Base-by-base conservation (phyloP, 176 grass and related monocot genomes). In the Avena atlantica region DNA sequence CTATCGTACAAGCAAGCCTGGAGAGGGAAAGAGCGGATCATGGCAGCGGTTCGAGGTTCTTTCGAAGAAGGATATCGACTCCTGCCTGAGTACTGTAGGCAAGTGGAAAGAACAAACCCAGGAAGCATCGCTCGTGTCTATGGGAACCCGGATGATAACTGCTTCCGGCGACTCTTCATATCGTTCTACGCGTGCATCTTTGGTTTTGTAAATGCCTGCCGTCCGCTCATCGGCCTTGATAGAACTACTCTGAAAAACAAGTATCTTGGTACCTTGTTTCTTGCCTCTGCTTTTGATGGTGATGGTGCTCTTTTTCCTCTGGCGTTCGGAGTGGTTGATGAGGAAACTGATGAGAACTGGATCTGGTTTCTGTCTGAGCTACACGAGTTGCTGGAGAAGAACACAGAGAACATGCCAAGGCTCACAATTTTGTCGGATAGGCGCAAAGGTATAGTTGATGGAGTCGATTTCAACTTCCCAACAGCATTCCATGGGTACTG, bases 1-100 rank as follows among this genome's bases (percentile, higher is more conserved):
- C 89, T 98, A 16, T 96, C 97, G 36, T 98, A 98, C 83, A 98
- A 98, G 80, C 97, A 98, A 77, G 97, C 97, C 42, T 98, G 97
- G 97, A 96, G 97, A 93, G 97, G 97, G 58, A 98, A 98, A 82
- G 97, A 98, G 78, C 79, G 93, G 31, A 98, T 98, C 62, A 98
- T 98, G 92, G 97, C 94, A 51, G 89, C 94, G 0, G 97, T 98
- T 72, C 90, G 94, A 25, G 97, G 97, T 37, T 96, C 97, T 25
- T 98, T 98, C 15, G 97, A 98, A 79, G 97, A 98, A 93, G 97
- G 97, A 12, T 98, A 98, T 56, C 92, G 92, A 1, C 90, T 98
- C 44, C 68, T 98, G 57, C 97, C 97, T 11, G 87, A 94, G 57
- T 98, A 98, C 61, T 98, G 94, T 55, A 90, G 83, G 59, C 97